Evolutionary conservation across 2,329 filamentous ascomycete genomes (phyloP).

Genomic region (Aspergillus sp.): DNA sequence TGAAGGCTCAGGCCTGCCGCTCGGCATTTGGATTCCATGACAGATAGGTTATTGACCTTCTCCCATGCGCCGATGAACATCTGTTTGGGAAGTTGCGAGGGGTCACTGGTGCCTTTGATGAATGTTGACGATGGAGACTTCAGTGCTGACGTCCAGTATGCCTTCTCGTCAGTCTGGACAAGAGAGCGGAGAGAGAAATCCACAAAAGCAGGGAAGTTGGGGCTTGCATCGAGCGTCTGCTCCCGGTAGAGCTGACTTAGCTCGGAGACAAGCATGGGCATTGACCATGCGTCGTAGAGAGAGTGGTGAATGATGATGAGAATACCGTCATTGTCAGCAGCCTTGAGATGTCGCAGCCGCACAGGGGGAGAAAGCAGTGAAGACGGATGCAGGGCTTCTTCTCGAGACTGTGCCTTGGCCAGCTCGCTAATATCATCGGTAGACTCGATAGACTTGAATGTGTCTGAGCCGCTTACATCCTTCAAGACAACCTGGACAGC

Average conservation of each 20-base stretch:
- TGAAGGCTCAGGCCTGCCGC: constrained; percentile 24
- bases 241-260: constrained; percentile 28
- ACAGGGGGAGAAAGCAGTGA: constrained; percentile 32
- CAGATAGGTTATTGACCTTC: constrained; percentile 23
- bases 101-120: constrained; percentile 8
- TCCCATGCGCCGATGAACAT: constrained; percentile 25
- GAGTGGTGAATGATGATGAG: constrained; percentile 36
- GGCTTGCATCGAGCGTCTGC: constrained; percentile 11
- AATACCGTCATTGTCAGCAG: constrained; percentile 28
- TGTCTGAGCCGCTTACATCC: constrained; percentile 13
- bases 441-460: constrained; percentile 25
- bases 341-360: constrained; percentile 29
- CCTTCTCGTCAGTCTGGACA: constrained; percentile 14
- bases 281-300: constrained; percentile 39
- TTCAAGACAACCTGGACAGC: constrained; percentile 34
- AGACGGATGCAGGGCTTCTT: constrained; percentile 27
- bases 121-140: constrained; percentile 19
- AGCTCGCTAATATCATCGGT: constrained; percentile 12
- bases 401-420: constrained; percentile 20
- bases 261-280: constrained; percentile 33
- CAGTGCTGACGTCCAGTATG: constrained; percentile 27
- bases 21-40: constrained; percentile 22
- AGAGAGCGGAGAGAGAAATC: constrained; percentile 23
- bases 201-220: constrained; percentile 26
- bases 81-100: constrained; percentile 1